phyloP scores from a whole-genome alignment of 257 asterid species.

The Penstemon eatonii region DNA sequence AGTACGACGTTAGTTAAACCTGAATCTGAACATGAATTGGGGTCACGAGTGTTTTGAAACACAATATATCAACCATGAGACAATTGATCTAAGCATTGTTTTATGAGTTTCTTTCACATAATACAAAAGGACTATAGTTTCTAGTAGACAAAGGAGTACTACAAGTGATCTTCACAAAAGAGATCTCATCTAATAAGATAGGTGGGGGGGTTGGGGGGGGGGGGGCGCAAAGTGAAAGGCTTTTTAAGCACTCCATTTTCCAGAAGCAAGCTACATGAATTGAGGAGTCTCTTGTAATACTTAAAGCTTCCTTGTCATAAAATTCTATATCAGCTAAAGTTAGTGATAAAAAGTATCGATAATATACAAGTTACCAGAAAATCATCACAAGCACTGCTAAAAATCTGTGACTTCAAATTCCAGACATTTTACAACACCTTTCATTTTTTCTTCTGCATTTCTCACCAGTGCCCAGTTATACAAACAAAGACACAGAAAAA shows the following conservation, averaged over 20 bases:
- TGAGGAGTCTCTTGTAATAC: not conserved
- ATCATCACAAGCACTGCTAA: not conserved
- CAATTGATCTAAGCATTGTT: no score
- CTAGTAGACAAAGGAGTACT: not conserved
- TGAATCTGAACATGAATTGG: no score
- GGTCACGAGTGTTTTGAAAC: no score
- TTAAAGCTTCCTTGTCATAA: not conserved
- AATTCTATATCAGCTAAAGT: not conserved
- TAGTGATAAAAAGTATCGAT: not conserved
- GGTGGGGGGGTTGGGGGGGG: not conserved
- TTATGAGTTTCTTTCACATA: no score
- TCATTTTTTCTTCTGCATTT: slow-evolving; percentile 6
- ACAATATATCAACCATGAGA: no score
- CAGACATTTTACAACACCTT: not conserved
- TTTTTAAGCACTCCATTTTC: not conserved
- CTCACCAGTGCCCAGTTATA: not conserved
- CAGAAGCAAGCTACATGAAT: not conserved
- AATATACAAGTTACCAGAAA: not conserved
- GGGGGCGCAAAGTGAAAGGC: not conserved
- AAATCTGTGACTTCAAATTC: not conserved
- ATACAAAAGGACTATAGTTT: not conserved
- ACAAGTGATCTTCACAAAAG: not conserved
- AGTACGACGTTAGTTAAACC: no score
- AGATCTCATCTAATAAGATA: not conserved
- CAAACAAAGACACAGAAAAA: not conserved